Evolutionary conservation across 1,139 yeast genomes (phyloP).

Genomic region (Meyerozyma elateridarum): DNA sequence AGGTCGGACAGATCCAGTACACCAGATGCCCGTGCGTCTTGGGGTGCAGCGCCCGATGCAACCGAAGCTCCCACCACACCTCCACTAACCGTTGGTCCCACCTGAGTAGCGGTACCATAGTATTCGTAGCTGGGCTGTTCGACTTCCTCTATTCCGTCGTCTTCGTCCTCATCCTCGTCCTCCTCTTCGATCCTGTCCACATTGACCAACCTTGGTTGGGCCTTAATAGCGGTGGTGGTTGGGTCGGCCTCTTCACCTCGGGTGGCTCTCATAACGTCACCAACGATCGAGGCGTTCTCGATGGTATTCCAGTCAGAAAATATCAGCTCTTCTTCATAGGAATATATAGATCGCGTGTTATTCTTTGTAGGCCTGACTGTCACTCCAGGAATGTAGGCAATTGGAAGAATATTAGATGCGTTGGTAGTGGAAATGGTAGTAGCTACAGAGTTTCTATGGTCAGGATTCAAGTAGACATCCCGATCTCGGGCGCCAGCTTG

Average conservation of each 20-base stretch:
- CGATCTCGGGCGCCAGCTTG: constrained; percentile 8
- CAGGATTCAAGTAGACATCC: constrained; percentile 22
- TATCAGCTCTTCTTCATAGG: constrained; percentile 47
- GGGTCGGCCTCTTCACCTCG: constrained; percentile 8
- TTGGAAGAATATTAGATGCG: constrained; percentile 87
- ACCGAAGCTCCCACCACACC: too few relatives aligned
- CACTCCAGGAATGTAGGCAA: constrained; percentile 92
- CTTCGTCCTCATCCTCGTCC: constrained; percentile 38
- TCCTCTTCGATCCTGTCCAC: constrained; percentile 50
- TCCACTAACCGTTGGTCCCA: too few relatives aligned
- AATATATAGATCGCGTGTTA: constrained; percentile 44
- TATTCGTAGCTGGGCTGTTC: constrained; percentile 6
- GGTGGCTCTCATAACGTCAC: constrained; percentile 37
- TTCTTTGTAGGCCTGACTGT: constrained; percentile 56
- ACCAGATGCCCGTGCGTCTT: too few relatives aligned
- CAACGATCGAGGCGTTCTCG: constrained; percentile 53
- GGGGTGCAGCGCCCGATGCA: too few relatives aligned
- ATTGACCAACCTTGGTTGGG: constrained; percentile 61
- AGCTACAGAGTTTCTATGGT: constrained; percentile 44
- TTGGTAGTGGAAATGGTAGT: constrained; percentile 62
- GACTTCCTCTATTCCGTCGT: constrained; percentile 16
- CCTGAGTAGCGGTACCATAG: too few relatives aligned
- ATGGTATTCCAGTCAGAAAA: constrained; percentile 48
- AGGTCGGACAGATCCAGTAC: too few relatives aligned
- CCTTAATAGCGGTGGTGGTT: constrained; percentile 67